Evolutionary conservation across 1,284 basidiomycete genomes (phyloP).

Genomic region (Naganishia sp.): DNA sequence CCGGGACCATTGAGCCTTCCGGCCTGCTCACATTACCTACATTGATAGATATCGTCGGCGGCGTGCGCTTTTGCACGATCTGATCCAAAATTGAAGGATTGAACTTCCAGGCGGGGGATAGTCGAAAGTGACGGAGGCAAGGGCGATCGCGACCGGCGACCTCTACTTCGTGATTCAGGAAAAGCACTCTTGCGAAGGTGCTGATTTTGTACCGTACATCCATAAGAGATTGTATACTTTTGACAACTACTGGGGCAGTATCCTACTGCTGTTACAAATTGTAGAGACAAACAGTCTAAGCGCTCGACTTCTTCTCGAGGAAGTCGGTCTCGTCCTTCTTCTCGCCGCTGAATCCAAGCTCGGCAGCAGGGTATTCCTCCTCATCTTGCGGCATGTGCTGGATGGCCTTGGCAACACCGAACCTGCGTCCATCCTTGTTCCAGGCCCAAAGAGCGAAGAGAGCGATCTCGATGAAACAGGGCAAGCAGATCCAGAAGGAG

Average conservation of each 20-base stretch:
- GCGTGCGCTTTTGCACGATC: too few species aligned
- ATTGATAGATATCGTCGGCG: too few species aligned
- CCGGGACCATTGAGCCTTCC: too few species aligned
- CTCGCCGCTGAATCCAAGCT: slow-evolving; percentile 29
- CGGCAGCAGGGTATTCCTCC: slow-evolving; percentile 27
- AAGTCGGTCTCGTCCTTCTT: slow-evolving; percentile 30
- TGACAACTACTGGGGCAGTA: slow-evolving; percentile 20
- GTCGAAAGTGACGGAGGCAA: too few species aligned
- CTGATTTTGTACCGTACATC: background rate
- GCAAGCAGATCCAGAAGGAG: slow-evolving; percentile 51
- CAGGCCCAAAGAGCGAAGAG: slow-evolving; percentile 49
- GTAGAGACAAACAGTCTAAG: background rate
- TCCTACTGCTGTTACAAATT: slow-evolving; percentile 23
- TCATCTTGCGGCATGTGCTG: slow-evolving; percentile 1
- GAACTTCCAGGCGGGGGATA: too few species aligned
- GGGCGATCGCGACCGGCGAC: too few species aligned
- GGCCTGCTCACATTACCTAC: too few species aligned
- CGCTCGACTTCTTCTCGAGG: slow-evolving; percentile 29
- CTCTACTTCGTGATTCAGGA: too few species aligned
- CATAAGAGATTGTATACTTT: slow-evolving; percentile 6
- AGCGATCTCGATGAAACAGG: slow-evolving; percentile 52
- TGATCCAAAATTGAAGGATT: too few species aligned
- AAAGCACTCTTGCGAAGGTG: too few species aligned
- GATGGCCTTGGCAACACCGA: slow-evolving; percentile 28
- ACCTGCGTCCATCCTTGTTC: slow-evolving; percentile 48